Conservation (phyloP, 805 yeast genomes). For the Kodamaea jinghongensis region DNA sequence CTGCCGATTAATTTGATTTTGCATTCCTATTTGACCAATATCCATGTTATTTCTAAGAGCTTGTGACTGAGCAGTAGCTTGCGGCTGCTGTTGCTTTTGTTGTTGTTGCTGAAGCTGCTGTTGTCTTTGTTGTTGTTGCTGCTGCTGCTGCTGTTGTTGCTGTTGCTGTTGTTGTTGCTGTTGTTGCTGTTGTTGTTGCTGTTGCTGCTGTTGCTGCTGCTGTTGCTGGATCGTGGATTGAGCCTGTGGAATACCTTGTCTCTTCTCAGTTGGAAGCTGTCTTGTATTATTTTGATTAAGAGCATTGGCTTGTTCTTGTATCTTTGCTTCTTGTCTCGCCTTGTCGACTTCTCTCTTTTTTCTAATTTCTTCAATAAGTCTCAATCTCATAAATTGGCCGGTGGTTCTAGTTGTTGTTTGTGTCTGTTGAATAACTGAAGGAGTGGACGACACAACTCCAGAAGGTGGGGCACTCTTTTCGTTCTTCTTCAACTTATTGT, state of each 20-base stretch:
- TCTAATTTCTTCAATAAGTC: conserved; percentile 85
- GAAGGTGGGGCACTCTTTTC: conserved; percentile 15
- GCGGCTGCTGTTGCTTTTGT: conserved; percentile 5
- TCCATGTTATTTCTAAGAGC: neutral
- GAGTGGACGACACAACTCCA: conserved; percentile 7
- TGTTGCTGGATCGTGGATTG: conserved; percentile 27
- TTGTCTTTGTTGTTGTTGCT: conserved; percentile 6
- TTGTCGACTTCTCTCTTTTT: conserved; percentile 53
- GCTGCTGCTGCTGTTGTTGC: neutral
- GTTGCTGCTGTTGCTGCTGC: conserved; percentile 19
- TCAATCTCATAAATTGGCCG: conserved; percentile 76
- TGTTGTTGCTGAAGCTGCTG: conserved; percentile 5
- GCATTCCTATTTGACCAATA: conserved; percentile 1
- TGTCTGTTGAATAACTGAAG: conserved; percentile 17
- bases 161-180: conserved; percentile 8
- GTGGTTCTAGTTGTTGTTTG: conserved; percentile 31
- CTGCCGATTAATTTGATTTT: conserved; percentile 1
- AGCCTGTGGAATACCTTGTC: conserved; percentile 21
- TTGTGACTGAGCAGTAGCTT: neutral
- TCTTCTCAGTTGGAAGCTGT: conserved; percentile 20
- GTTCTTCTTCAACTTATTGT: conserved; percentile 23
- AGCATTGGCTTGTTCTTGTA: conserved; percentile 33
- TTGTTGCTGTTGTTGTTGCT: conserved; percentile 20
- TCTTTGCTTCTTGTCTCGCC: conserved; percentile 40
- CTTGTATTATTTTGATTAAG: conserved; percentile 35